Evolutionary conservation across 2,329 filamentous ascomycete genomes (phyloP).

Genomic region (Fusarium albosuccineum): DNA sequence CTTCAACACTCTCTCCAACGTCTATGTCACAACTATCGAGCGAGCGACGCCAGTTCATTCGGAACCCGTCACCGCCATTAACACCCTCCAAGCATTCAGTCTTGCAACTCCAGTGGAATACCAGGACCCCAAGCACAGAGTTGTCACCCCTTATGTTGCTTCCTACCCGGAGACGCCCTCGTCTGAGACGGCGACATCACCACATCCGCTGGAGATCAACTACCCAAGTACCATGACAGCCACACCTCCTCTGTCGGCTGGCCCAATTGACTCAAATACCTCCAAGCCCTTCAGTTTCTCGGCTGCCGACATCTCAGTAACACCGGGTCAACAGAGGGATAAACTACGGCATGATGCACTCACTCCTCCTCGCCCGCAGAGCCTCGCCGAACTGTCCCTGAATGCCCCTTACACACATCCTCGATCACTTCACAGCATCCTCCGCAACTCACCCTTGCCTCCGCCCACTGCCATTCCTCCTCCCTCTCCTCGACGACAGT

Average conservation of each 20-base stretch:
- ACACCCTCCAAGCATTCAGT: slow-evolving; percentile 53
- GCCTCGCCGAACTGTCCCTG: slow-evolving; percentile 28
- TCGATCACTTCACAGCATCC: slow-evolving; percentile 71
- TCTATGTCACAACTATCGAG: slow-evolving; percentile 73
- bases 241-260: slow-evolving; percentile 70
- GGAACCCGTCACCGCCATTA: slow-evolving; percentile 64
- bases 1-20: slow-evolving; percentile 76
- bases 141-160: slow-evolving; percentile 60
- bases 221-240: slow-evolving; percentile 70
- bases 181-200: slow-evolving; percentile 64
- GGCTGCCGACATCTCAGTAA: slow-evolving; percentile 49
- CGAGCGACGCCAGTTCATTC: slow-evolving; percentile 64
- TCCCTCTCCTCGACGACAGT: slow-evolving; percentile 66
- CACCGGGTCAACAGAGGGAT: slow-evolving; percentile 4
- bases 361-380: slow-evolving; percentile 27
- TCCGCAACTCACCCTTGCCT: slow-evolving; percentile 74
- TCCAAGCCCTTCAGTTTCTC: slow-evolving; percentile 62
- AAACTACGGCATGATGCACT: slow-evolving; percentile 34
- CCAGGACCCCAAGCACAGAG: slow-evolving; percentile 49
- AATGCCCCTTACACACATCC: slow-evolving; percentile 70
- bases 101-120: slow-evolving; percentile 49
- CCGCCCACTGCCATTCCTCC: slow-evolving; percentile 64
- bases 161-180: slow-evolving; percentile 67
- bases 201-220: slow-evolving; percentile 59
- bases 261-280: slow-evolving; percentile 59